phyloP scores from a whole-genome alignment of 2,329 filamentous ascomycete genomes.

The Apiospora koreana region DNA sequence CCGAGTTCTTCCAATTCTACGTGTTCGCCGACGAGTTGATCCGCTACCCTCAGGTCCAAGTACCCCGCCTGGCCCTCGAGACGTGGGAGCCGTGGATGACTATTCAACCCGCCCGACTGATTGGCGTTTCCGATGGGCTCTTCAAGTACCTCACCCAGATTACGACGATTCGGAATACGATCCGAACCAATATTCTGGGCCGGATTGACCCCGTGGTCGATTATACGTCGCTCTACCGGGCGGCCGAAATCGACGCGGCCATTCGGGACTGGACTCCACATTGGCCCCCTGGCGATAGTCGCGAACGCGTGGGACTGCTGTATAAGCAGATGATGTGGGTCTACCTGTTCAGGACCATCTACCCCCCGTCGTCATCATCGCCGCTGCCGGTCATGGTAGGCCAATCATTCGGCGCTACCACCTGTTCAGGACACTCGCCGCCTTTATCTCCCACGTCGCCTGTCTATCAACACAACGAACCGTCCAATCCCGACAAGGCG shows the following conservation, averaged over 20 bases:
- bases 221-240: constrained; percentile 71
- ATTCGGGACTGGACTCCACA: constrained; percentile 74
- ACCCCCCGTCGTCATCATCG: constrained; percentile 46
- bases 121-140: constrained; percentile 81
- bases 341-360: constrained; percentile 63
- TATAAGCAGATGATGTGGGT: constrained; percentile 70
- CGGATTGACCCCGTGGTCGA: constrained; percentile 69
- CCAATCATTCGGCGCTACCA: constrained; percentile 13
- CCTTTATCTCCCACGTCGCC: constrained; percentile 22
- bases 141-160: constrained; percentile 80
- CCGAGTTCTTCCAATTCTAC: constrained; percentile 86
- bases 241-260: constrained; percentile 73
- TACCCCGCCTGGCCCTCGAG: constrained; percentile 41
- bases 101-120: constrained; percentile 56
- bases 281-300: constrained; percentile 59
- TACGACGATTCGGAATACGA: constrained; percentile 72
- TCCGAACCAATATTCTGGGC: constrained; percentile 66
- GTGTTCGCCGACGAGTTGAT: constrained; percentile 66
- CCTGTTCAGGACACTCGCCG: constrained; percentile 16
- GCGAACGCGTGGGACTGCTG: constrained; percentile 56
- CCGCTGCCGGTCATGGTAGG: constrained; percentile 18
- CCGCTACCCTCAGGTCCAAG: constrained; percentile 43
- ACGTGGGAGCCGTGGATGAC: constrained; percentile 43
- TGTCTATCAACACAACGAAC: constrained; percentile 18
- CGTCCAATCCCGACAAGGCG: constrained; percentile 25